Conservation (phyloP, 306 rosid species). For the Prunus mongolica region DNA sequence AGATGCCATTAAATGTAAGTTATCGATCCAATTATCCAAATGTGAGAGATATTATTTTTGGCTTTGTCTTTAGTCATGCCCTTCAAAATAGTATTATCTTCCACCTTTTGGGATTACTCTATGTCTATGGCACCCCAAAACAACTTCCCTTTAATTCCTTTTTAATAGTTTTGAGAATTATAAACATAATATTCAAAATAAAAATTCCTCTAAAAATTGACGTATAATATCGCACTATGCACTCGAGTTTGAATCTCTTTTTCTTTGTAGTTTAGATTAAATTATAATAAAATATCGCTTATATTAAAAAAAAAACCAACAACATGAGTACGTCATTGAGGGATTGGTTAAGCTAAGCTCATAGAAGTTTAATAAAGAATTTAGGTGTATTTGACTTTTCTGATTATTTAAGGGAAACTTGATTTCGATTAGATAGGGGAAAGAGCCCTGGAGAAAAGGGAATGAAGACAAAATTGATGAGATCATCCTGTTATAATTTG, state of each 20-base stretch:
- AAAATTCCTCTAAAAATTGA: too few relatives aligned
- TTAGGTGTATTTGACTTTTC: conserved; percentile 21
- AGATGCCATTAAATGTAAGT: conserved; percentile 4
- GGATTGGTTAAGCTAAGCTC: background rate
- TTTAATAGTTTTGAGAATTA: background rate
- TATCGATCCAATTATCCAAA: conserved; percentile 4
- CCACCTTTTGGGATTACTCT: background rate
- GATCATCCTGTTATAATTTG: conserved; percentile 13
- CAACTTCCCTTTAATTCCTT: background rate
- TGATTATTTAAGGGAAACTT: conserved; percentile 4
- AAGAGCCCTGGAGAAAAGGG: background rate
- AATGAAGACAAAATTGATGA: conserved; percentile 6
- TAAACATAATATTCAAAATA: background rate
- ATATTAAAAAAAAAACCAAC: too few relatives aligned
- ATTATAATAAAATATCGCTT: rapidly evolving
- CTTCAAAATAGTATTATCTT: background rate
- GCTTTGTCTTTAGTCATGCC: background rate
- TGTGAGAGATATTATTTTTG: background rate
- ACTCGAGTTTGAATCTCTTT: too few relatives aligned
- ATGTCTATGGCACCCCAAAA: background rate
- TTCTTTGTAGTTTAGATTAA: rapidly evolving
- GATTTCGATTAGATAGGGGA: conserved; percentile 17
- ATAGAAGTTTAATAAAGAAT: background rate
- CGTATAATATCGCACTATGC: too few relatives aligned
- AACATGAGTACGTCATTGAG: background rate